Evolutionary conservation across 371 early-diverging fungal species (phyloP).

Genomic region (Rhizomucor miehei): DNA sequence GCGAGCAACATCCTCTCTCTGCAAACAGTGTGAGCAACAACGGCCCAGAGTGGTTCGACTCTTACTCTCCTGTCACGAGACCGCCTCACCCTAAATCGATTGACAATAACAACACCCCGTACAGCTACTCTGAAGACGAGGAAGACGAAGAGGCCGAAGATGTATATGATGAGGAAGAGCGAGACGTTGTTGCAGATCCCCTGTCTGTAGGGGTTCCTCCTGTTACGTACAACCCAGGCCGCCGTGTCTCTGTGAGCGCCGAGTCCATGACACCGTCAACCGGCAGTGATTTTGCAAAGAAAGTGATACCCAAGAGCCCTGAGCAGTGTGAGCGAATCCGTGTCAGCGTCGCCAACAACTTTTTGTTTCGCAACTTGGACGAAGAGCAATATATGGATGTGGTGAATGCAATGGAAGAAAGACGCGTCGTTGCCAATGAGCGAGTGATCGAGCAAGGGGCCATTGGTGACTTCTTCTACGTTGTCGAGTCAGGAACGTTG

Average conservation of each 20-base stretch:
- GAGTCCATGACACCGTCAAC: slow-evolving; percentile 91
- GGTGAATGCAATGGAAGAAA: slow-evolving; percentile 96
- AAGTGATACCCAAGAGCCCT: slow-evolving; percentile 84
- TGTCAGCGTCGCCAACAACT: slow-evolving; percentile 78
- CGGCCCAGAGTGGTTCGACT: background rate
- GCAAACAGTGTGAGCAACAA: background rate
- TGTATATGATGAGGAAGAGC: slow-evolving; percentile 16
- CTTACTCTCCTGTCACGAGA: background rate
- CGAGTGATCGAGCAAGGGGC: slow-evolving; percentile 93
- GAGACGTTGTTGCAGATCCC: slow-evolving; percentile 12
- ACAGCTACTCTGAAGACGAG: slow-evolving; percentile 10
- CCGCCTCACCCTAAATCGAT: slow-evolving; percentile 5
- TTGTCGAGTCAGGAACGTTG: slow-evolving; percentile 92
- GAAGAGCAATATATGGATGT: slow-evolving; percentile 95
- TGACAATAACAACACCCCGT: slow-evolving; percentile 8
- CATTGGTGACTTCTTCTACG: slow-evolving; percentile 96
- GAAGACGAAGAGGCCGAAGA: slow-evolving; percentile 23
- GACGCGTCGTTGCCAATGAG: slow-evolving; percentile 65
- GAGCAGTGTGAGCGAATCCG: slow-evolving; percentile 84
- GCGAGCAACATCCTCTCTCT: background rate
- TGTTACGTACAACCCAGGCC: slow-evolving; percentile 6
- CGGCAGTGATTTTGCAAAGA: slow-evolving; percentile 38
- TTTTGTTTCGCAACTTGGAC: slow-evolving; percentile 90
- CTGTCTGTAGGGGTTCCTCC: slow-evolving; percentile 8
- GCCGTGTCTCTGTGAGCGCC: slow-evolving; percentile 93